phyloP scores from a whole-genome alignment of 352 stramenopile genomes.

The Phytophthora ohioensis region DNA sequence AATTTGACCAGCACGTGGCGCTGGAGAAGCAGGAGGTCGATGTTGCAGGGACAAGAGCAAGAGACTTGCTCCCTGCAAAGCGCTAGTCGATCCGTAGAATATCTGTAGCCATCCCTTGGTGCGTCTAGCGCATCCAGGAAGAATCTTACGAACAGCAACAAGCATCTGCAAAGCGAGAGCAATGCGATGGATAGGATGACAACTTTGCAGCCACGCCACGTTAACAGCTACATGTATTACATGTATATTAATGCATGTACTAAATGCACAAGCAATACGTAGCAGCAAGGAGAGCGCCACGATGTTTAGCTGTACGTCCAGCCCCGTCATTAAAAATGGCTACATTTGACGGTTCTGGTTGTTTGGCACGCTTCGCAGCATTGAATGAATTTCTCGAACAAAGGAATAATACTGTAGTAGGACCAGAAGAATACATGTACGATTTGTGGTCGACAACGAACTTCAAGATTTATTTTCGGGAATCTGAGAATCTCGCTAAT shows the following conservation, averaged over 20 bases:
- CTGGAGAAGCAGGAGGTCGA: background rate
- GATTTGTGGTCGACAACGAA: too few species aligned
- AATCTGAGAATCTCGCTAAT: too few species aligned
- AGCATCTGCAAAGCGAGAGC: background rate
- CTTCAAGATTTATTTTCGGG: too few species aligned
- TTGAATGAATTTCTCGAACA: too few species aligned
- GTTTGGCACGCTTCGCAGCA: background rate
- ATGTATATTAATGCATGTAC: background rate
- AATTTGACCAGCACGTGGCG: background rate
- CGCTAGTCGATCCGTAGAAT: slow-evolving; percentile 29
- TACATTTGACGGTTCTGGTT: background rate
- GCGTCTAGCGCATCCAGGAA: slow-evolving; percentile 14
- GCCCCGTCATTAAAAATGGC: too few species aligned
- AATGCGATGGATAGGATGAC: background rate
- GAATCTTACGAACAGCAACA: slow-evolving; percentile 31
- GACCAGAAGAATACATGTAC: too few species aligned
- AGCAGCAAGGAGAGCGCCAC: too few species aligned
- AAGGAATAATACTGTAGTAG: too few species aligned
- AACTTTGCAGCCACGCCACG: background rate
- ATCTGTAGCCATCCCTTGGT: background rate
- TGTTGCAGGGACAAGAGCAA: slow-evolving; percentile 11
- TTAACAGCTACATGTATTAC: background rate
- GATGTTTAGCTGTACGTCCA: too few species aligned
- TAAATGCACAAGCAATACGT: too few species aligned
- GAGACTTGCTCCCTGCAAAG: slow-evolving; percentile 13